Percentiles rank a stretch among this genome's conserved stretches.
phyloP scores from a whole-genome alignment of 2,329 filamentous ascomycete genomes.

The Didymella sp. region DNA sequence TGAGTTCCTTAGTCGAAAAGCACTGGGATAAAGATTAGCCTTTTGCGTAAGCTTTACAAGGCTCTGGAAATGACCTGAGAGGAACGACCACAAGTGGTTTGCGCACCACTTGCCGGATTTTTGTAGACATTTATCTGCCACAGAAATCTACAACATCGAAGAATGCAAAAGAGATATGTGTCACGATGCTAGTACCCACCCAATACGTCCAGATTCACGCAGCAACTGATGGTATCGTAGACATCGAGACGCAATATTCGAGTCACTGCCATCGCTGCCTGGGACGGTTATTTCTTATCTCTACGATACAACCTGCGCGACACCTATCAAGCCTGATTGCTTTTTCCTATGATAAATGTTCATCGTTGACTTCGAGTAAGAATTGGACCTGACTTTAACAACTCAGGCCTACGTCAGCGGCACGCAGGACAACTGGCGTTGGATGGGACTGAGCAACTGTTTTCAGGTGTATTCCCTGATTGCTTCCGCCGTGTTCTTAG shows the following conservation, averaged over 20 bases:
- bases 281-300: conserved; percentile 7
- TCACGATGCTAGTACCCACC: too few relatives aligned
- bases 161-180: background rate
- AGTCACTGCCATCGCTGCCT: background rate
- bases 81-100: too few relatives aligned
- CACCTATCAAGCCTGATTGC: conserved; percentile 20
- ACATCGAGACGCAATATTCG: background rate
- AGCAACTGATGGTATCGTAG: background rate
- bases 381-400: conserved; percentile 17
- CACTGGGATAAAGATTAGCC: background rate
- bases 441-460: conserved; percentile 22
- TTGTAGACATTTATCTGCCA: background rate
- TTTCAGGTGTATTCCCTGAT: conserved; percentile 18
- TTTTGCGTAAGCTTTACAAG: background rate
- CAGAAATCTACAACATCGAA: background rate
- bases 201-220: background rate
- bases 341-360: conserved; percentile 21
- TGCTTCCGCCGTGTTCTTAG: conserved; percentile 16
- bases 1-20: background rate
- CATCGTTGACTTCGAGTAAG: conserved; percentile 19
- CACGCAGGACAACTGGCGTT: conserved; percentile 24
- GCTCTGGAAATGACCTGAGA: too few relatives aligned
- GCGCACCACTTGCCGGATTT: too few relatives aligned
- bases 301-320: background rate
- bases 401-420: conserved; percentile 24